These are phyloP conservation scores for Collybia nuda DNA, from an alignment of 768 basidiomycete genomes.

Conservation along the genomic window DNA sequence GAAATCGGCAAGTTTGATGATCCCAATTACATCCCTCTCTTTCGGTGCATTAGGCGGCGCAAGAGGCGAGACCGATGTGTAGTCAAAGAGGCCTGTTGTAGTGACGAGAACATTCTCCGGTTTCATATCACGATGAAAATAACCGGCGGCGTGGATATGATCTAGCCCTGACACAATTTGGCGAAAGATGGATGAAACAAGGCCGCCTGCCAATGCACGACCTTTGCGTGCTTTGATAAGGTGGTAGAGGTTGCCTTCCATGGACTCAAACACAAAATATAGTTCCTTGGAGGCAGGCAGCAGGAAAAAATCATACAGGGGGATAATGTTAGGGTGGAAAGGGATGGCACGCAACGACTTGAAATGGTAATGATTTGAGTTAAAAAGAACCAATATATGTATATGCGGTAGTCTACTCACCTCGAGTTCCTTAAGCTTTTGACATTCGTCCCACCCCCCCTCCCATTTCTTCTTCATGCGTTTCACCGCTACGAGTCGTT, in stretches of 20 bases:
- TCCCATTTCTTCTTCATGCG: constrained; percentile 98
- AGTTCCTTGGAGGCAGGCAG: constrained; percentile 95
- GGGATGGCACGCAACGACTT: constrained; percentile 95
- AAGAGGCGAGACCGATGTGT: constrained; percentile 74
- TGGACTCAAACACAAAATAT: constrained; percentile 99
- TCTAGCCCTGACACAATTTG: constrained; percentile 89
- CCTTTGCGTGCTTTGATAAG: constrained; percentile 97
- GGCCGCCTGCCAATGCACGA: constrained; percentile 92
- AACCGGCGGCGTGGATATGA: constrained; percentile 90
- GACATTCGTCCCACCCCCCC: constrained; percentile 98
- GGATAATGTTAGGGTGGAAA: constrained; percentile 96
- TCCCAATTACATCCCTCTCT: constrained; percentile 93
- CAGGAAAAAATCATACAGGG: constrained; percentile 98
- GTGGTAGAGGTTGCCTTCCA: constrained; percentile 99
- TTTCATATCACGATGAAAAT: constrained; percentile 99
- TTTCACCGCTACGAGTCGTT: constrained; percentile 95
- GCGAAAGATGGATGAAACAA: constrained; percentile 91
- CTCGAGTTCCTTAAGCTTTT: constrained; percentile 92
- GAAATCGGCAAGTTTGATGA: constrained; percentile 98
- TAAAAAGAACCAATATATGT: constrained; percentile 4
- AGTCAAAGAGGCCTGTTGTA: constrained; percentile 93
- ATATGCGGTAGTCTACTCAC: constrained; percentile 52
- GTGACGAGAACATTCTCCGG: constrained; percentile 99
- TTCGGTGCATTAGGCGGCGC: constrained; percentile 61
- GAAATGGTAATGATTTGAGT: constrained; percentile 13